Evolutionary conservation across 106 monocot genomes (phyloP), one percentile per base, ranked within the genome.

Genomic region (Cymbidium sinense): DNA sequence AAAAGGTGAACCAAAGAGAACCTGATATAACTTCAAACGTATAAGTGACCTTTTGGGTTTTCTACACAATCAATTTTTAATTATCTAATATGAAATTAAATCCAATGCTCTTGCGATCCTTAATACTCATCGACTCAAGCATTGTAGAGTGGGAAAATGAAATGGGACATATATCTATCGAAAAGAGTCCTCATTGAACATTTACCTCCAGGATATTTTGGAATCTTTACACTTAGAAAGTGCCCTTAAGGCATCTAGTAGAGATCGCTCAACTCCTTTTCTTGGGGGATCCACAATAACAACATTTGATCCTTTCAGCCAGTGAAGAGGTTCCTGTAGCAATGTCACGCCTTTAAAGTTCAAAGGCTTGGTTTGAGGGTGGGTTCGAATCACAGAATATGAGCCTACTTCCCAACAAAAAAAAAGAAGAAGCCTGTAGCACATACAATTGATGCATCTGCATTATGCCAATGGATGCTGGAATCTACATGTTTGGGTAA

Each of bases 261-360:
- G 70, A 19, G 98, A 86, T 19, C 83, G 77, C 65, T 94, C 84
- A 81, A 99, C 77, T 43, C 98, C 98, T 89, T 99, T 99, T 84
- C 94, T 91, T 0, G 98, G 98, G 79, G 98, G 98, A 90, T 99
- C 98, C n/a, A 99, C 94, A 80, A 99, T 80, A 76, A 94, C 85
- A 33, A 99, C 88, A 84, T 92, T 89, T 82, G 98, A 85, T 43
- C 98, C 94, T 79, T 90, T 84, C 12, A 99, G 83, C 98, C 98
- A 99, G 74, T 92, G 90, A 84, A 90, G 73, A 52, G 94, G 94
- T 79, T 99, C 98, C 98, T 99, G 81, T 43, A 69, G 31, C 77
- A 76, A 71, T 70, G n/a, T 62, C 47, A 77, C 54, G 52, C 74
- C 34, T 50, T 50, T 34, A 54, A 34, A 11, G 83, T 18, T 64